Evolutionary conservation across 192 early-diverging fungal species (phyloP).

Genomic region (Coemansia sp.): DNA sequence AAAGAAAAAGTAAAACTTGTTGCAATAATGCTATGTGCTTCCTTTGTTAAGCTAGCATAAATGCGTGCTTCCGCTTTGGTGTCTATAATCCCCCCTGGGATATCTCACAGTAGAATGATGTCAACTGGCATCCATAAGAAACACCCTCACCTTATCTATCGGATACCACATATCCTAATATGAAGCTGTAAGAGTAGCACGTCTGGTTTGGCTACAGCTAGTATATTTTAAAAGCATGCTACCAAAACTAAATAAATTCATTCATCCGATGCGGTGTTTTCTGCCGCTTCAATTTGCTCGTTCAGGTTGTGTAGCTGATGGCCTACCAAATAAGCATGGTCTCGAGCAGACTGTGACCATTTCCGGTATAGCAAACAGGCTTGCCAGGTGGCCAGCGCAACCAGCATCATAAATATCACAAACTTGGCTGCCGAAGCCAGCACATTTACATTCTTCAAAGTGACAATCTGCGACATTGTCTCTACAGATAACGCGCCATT

Average conservation of each 20-base stretch:
- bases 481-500: constrained; percentile 20
- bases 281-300: constrained; percentile 6
- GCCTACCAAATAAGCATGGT: constrained; percentile 85
- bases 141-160: too few relatives aligned
- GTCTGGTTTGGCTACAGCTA: too few relatives aligned
- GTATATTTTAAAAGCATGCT: neutral
- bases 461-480: constrained; percentile 11
- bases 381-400: constrained; percentile 22
- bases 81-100: too few relatives aligned
- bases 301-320: constrained; percentile 78
- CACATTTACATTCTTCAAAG: constrained; percentile 19
- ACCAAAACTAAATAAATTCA: neutral
- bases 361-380: constrained; percentile 46
- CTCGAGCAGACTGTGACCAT: constrained; percentile 78
- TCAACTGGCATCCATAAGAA: too few relatives aligned
- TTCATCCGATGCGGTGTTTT: too few relatives aligned
- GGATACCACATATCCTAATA: too few relatives aligned
- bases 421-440: constrained; percentile 23
- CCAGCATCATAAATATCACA: constrained; percentile 16
- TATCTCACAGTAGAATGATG: too few relatives aligned
- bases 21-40: too few relatives aligned
- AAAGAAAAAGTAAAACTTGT: too few relatives aligned
- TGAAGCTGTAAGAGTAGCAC: too few relatives aligned
- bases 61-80: too few relatives aligned
- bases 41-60: too few relatives aligned